phyloP scores from a whole-genome alignment of 176 grass and related monocot genomes.

The Oryza meyeriana region DNA sequence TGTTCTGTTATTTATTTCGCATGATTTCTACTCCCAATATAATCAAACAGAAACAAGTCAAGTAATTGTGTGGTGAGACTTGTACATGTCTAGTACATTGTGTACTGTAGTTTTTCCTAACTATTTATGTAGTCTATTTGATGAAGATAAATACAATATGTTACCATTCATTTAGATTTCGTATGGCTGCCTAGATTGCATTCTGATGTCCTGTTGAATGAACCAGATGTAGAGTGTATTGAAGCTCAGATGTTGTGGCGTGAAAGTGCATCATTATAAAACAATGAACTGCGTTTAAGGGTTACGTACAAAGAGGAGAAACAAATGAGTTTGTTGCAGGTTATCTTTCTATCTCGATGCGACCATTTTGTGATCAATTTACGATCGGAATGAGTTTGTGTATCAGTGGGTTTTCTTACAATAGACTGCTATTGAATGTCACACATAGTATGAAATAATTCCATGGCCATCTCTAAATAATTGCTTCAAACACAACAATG shows the following conservation, averaged over 20 bases:
- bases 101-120: neutral
- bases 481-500: neutral
- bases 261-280: conserved; percentile 58
- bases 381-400: conserved; percentile 3
- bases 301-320: conserved; percentile 58
- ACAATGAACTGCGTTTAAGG: conserved; percentile 54
- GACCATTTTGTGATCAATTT: neutral
- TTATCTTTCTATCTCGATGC: conserved; percentile 40
- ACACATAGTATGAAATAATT: neutral
- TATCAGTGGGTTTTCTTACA: neutral
- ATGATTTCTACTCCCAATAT: neutral
- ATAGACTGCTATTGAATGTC: neutral
- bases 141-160: neutral
- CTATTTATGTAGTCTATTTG: neutral
- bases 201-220: conserved; percentile 39
- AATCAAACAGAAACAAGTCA: neutral
- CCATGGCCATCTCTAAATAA: neutral
- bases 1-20: neutral
- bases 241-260: conserved; percentile 67
- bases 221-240: conserved; percentile 79
- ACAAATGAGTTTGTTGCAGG: conserved; percentile 83
- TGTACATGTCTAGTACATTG: neutral
- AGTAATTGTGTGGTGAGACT: neutral
- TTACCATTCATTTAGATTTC: neutral
- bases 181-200: conserved; percentile 3